These are phyloP conservation scores for Rhynchospora pubera DNA, from an alignment of 176 grass and related monocot species.

Conservation along the genomic window DNA sequence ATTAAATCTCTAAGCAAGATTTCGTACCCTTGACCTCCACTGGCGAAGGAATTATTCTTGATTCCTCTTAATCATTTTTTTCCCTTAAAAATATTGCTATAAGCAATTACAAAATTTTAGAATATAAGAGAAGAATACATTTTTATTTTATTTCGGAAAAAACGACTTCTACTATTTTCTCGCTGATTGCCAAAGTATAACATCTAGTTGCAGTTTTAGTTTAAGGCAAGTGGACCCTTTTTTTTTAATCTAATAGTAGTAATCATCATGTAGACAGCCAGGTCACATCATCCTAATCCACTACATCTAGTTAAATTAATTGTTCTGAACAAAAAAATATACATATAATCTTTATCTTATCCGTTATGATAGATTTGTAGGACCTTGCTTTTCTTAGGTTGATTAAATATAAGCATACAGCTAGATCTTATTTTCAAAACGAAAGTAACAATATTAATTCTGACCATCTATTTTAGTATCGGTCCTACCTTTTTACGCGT, in stretches of 20 bases:
- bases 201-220: not conserved
- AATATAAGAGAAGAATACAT: not conserved
- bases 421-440: no score
- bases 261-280: not conserved
- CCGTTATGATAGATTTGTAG: not conserved
- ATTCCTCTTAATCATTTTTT: not conserved
- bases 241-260: not conserved
- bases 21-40: not conserved
- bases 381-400: not conserved
- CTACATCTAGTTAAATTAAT: not conserved
- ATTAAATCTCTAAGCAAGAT: no score
- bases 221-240: not conserved
- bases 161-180: no score
- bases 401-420: not conserved
- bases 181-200: no score
- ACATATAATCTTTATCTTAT: not conserved
- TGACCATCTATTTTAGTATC: no score
- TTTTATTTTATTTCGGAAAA: not conserved
- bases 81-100: not conserved
- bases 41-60: not conserved
- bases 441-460: no score
- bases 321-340: not conserved
- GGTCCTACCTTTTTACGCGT: no score
- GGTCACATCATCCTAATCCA: slow-evolving; percentile 12
- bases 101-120: not conserved